Evolutionary conservation across 345 rosid genomes (phyloP).

Genomic region (Gossypium mustelinum): DNA sequence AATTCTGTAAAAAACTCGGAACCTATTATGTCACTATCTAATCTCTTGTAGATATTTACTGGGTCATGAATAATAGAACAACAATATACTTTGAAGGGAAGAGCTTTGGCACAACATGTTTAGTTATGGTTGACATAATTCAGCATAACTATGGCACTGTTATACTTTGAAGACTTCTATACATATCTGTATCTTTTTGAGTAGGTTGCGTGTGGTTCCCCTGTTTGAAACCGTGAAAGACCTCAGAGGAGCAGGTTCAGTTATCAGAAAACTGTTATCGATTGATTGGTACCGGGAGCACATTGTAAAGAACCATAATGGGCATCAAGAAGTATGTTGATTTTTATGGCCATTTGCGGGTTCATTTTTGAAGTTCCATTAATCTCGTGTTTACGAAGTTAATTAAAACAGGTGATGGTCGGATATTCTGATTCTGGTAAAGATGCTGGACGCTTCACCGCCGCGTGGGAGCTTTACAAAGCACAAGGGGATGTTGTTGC

Average conservation of each 20-base stretch:
- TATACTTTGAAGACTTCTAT: background rate
- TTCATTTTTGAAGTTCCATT: background rate
- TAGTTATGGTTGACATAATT: background rate
- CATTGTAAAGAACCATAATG: conserved; percentile 67
- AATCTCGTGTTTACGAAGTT: conserved; percentile 13
- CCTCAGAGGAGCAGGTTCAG: conserved; percentile 81
- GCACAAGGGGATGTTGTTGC: conserved; percentile 98
- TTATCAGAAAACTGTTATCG: conserved; percentile 75
- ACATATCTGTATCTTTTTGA: conserved; percentile 15
- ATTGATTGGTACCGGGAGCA: conserved; percentile 93
- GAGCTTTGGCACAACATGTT: background rate
- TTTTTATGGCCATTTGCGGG: background rate
- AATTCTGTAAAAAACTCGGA: background rate
- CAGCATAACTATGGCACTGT: conserved; percentile 6
- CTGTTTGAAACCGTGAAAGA: conserved; percentile 92
- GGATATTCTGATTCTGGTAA: conserved; percentile 99
- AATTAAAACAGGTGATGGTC: conserved; percentile 77
- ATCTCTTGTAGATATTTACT: background rate
- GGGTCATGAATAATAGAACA: background rate
- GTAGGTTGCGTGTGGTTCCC: conserved; percentile 91
- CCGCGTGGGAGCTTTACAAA: conserved; percentile 98
- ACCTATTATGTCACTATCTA: background rate
- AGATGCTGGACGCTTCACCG: conserved; percentile 98
- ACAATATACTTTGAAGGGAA: background rate
- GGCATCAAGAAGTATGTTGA: conserved; percentile 81